phyloP scores from a whole-genome alignment of 1,284 basidiomycete genomes.

The Vanrija pseudolonga region DNA sequence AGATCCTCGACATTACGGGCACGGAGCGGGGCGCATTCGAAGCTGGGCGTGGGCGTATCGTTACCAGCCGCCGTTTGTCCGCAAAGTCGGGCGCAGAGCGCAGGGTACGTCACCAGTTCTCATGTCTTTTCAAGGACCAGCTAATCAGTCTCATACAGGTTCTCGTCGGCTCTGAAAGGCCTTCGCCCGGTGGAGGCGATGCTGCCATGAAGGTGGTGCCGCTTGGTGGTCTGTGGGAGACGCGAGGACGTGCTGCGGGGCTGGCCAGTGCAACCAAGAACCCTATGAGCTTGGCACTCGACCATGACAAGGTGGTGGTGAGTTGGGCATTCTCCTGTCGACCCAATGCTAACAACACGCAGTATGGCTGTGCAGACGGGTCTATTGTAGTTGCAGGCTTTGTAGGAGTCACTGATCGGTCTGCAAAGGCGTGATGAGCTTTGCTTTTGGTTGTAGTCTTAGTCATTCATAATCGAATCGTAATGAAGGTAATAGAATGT shows the following conservation, averaged over 20 bases:
- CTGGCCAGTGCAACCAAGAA: conserved; percentile 33
- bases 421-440: not conserved
- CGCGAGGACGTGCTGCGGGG: conserved; percentile 11
- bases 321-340: conserved; percentile 5
- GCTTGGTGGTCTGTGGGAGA: conserved; percentile 31
- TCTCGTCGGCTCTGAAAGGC: conserved; percentile 10
- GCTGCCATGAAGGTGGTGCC: conserved; percentile 22
- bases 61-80: conserved; percentile 46
- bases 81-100: conserved; percentile 45
- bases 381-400: conserved; percentile 35
- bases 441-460: not conserved
- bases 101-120: conserved; percentile 28
- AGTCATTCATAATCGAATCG: not conserved
- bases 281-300: conserved; percentile 38
- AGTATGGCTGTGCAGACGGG: conserved; percentile 41
- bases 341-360: conserved; percentile 1
- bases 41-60: conserved; percentile 33
- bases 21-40: conserved; percentile 35
- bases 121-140: not conserved
- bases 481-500: not conserved
- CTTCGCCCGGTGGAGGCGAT: not conserved
- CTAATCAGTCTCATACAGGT: conserved; percentile 4
- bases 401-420: not conserved
- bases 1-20: conserved; percentile 29
- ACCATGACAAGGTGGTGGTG: conserved; percentile 39